Conservation (phyloP, 1,284 basidiomycete genomes). For the Testicularia cyperi region DNA sequence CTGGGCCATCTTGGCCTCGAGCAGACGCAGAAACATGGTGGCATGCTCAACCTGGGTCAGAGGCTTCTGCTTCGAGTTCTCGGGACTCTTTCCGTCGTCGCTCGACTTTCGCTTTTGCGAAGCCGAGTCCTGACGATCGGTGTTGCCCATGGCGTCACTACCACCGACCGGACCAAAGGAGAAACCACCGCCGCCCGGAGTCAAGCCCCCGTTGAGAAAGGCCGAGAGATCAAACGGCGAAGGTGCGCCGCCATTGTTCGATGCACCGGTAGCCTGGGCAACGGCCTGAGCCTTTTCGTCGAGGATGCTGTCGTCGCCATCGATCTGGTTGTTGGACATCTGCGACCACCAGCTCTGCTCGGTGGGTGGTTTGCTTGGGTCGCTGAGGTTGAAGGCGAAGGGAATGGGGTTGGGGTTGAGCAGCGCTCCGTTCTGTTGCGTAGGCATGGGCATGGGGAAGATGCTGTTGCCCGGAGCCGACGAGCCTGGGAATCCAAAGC, state of each 20-base stretch:
- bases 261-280: slow-evolving; percentile 29
- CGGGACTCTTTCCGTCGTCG: slow-evolving; percentile 12
- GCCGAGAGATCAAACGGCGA: slow-evolving; percentile 49
- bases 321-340: slow-evolving; percentile 39
- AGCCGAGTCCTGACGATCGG: slow-evolving; percentile 8
- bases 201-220: slow-evolving; percentile 49
- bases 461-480: slow-evolving; percentile 23
- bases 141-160: slow-evolving; percentile 4
- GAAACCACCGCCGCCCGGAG: slow-evolving; percentile 40
- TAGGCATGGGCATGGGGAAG: slow-evolving; percentile 48
- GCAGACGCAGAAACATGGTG: slow-evolving; percentile 41
- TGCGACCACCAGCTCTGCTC: slow-evolving; percentile 53
- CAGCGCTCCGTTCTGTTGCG: slow-evolving; percentile 51
- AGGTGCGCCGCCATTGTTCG: slow-evolving; percentile 22
- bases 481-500: slow-evolving; percentile 14
- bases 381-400: slow-evolving; percentile 53
- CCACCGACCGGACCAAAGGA: slow-evolving; percentile 20
- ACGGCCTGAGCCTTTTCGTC: slow-evolving; percentile 54
- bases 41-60: slow-evolving; percentile 39
- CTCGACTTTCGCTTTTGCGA: not conserved
- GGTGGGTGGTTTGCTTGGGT: slow-evolving; percentile 30
- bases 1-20: slow-evolving; percentile 43
- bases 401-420: slow-evolving; percentile 56
- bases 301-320: slow-evolving; percentile 38
- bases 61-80: slow-evolving; percentile 8